A percentile compares a stretch with the other conserved stretches of the same genome.
These are phyloP conservation scores for Anisodus tanguticus DNA, from an alignment of 257 asterid genomes.

Conservation along the genomic window DNA sequence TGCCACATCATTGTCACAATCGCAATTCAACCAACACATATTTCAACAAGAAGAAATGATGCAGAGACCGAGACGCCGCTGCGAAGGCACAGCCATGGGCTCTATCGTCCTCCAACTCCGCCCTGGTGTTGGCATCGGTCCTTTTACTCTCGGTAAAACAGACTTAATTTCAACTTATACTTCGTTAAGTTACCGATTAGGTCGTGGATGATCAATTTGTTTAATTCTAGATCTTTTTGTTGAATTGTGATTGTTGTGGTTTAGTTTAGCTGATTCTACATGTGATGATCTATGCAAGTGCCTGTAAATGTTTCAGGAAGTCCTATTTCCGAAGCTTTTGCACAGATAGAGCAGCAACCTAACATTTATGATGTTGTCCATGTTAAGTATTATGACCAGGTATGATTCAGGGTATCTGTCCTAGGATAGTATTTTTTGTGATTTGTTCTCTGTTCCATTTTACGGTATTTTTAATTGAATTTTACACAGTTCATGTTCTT, in stretches of 20 bases:
- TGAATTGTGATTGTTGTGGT: slow-evolving; percentile 4
- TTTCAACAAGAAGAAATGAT: slow-evolving; percentile 30
- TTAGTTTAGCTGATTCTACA: neutral
- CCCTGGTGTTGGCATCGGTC: slow-evolving; percentile 81
- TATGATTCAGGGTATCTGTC: slow-evolving; percentile 38
- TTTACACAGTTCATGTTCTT: neutral
- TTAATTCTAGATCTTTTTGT: neutral
- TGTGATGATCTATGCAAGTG: neutral
- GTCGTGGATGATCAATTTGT: neutral
- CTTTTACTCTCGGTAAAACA: slow-evolving; percentile 70
- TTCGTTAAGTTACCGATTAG: neutral
- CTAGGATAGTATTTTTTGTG: slow-evolving; percentile 13
- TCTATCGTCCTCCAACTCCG: slow-evolving; percentile 84
- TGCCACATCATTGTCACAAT: neutral
- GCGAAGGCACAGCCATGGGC: slow-evolving; percentile 89
- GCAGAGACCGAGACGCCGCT: slow-evolving; percentile 83
- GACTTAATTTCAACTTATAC: neutral
- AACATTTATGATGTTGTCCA: slow-evolving; percentile 80
- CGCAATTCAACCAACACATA: neutral
- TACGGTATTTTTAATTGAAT: neutral
- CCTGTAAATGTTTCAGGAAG: slow-evolving; percentile 57
- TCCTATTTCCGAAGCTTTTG: slow-evolving; percentile 89
- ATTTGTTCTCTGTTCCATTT: neutral
- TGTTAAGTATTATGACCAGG: slow-evolving; percentile 89
- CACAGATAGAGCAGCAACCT: slow-evolving; percentile 84